These are phyloP conservation scores for Geranium brycei DNA, from an alignment of 345 rosid genomes.

Conservation along the genomic window DNA sequence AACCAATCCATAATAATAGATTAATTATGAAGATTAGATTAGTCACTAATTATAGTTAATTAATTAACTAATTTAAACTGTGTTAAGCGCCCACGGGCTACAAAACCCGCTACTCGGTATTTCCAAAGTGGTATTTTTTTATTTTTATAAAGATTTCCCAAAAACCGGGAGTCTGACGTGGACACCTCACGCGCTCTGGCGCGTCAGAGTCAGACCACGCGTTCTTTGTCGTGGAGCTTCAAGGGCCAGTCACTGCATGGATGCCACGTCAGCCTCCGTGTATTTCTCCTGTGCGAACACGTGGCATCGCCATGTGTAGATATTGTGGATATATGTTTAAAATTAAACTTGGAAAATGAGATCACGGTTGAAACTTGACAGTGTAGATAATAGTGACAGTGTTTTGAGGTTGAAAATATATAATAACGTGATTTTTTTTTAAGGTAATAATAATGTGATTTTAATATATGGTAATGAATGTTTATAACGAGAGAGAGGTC, in stretches of 20 bases:
- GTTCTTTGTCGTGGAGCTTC: conserved; percentile 1
- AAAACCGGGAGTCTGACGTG: neutral
- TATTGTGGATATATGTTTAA: too few species aligned
- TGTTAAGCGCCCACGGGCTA: neutral
- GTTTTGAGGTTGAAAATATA: too few species aligned
- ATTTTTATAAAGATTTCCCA: neutral
- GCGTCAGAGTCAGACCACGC: neutral
- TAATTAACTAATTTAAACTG: too few species aligned
- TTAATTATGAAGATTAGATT: neutral
- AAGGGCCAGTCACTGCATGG: neutral
- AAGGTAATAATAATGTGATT: too few species aligned
- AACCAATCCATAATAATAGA: too few species aligned
- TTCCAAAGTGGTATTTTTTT: neutral
- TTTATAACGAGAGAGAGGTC: too few species aligned
- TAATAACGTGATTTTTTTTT: too few species aligned
- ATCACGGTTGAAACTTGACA: too few species aligned
- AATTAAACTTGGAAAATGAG: too few species aligned
- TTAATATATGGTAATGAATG: too few species aligned
- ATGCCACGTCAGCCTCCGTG: neutral
- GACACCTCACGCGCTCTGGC: neutral
- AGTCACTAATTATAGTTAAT: too few species aligned
- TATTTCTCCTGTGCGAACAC: neutral
- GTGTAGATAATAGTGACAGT: too few species aligned
- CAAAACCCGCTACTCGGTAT: neutral
- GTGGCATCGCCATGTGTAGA: neutral